Base-by-base conservation (phyloP, 768 basidiomycete genomes). In the Exidia glandulosa region DNA sequence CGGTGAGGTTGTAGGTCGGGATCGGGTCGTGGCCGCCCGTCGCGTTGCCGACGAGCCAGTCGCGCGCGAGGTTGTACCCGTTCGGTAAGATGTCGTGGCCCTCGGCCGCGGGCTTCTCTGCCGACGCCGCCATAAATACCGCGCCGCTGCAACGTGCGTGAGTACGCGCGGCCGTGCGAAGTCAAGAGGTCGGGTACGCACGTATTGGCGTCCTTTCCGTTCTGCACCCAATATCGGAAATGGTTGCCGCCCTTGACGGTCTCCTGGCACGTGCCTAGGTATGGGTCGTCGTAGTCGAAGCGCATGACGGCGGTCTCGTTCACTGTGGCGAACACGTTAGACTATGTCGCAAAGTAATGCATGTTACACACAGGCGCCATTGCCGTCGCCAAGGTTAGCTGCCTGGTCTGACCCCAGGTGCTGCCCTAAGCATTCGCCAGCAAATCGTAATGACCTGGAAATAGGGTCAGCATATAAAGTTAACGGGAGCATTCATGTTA, bases 181-280 rank as follows among this genome's bases (percentile, higher is more conserved):
- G 19, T 13, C 13, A 9, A 48, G 23, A 47, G 10, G 54, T n/a
- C n/a, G n/a, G n/a, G n/a, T 16, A 66, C 79, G 50, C 57, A 83
- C 85, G 79, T 87, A 65, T 90, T 76, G 5, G 75, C 84, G 2
- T 70, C 31, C 13, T 73, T 62, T 0, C 90, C 91, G 61, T 89
- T 79, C 73, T 94, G 93, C 4, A 77, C 71, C 92, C 91, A 94
- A 70, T 93, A 94, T 41, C 93, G 81, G 68, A 93, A 82, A 68
- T 96, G 93, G 67, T 88, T 81, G 5, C 94, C 94, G 2, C 93
- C 93, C 64, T 88, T 68, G 45, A 94, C 79, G 2, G 90, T 88
- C 72, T 96, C 93, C 64, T 80, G 74, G 72, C 94, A 95, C 1
- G 92, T 81, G 0, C 94, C 94, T n/a, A 94, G 71, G 57, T 83